A percentile compares a stretch with the other conserved stretches of the same genome.
These are phyloP conservation scores for Ophiostoma australiae DNA, from an alignment of 2,329 filamentous ascomycete species.

Conservation along the genomic window DNA sequence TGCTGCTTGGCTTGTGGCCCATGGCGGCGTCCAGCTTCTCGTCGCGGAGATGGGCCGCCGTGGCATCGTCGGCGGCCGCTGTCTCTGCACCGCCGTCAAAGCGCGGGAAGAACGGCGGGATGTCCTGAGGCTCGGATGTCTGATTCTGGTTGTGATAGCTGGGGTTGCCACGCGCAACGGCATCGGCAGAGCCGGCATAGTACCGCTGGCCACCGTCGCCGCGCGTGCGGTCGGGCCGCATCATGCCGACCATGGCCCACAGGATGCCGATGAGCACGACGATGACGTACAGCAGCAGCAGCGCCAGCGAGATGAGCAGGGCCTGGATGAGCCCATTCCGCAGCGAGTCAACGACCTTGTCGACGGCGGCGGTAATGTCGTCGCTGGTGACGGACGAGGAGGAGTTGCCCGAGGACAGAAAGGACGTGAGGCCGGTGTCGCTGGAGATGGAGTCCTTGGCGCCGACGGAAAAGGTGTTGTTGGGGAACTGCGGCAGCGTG, in stretches of 20 bases:
- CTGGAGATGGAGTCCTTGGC: conserved; percentile 57
- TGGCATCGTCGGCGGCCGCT: conserved; percentile 23
- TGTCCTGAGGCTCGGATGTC: neutral
- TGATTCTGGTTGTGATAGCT: neutral
- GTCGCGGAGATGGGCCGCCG: conserved; percentile 28
- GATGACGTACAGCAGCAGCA: conserved; percentile 73
- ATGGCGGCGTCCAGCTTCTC: conserved; percentile 30
- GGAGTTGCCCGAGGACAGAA: conserved; percentile 40
- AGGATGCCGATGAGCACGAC: conserved; percentile 69
- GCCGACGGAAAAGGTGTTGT: conserved; percentile 78
- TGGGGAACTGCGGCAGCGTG: conserved; percentile 69
- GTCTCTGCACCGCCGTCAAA: conserved; percentile 23
- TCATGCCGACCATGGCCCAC: conserved; percentile 59
- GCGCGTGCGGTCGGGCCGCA: conserved; percentile 53
- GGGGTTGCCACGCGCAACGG: conserved; percentile 26
- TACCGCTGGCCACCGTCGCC: conserved; percentile 52
- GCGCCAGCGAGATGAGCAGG: conserved; percentile 68
- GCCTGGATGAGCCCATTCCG: conserved; percentile 66
- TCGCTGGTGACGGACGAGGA: conserved; percentile 60
- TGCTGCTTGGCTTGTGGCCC: neutral
- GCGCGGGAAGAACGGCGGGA: conserved; percentile 21
- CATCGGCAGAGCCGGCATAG: conserved; percentile 18
- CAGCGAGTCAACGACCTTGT: conserved; percentile 63
- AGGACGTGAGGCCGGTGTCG: conserved; percentile 71
- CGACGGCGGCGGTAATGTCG: conserved; percentile 72